These are phyloP conservation scores for Magnolia kwangsiensis DNA, from an alignment of 164 flowering plant species.

Conservation along the genomic window DNA sequence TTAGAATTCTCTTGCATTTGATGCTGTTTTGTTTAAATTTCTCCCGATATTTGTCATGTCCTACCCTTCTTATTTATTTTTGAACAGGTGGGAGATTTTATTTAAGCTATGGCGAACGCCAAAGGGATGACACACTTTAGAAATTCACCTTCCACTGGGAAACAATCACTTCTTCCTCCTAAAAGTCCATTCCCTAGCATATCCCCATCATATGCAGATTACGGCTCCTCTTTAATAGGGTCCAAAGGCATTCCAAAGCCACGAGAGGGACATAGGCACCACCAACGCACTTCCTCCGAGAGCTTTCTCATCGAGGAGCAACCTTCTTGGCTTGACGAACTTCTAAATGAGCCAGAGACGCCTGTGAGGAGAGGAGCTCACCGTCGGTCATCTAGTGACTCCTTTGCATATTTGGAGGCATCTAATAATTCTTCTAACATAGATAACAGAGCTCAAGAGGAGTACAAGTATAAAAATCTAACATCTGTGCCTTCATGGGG, in stretches of 20 bases:
- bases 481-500: slow-evolving; percentile 46
- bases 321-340: slow-evolving; percentile 94
- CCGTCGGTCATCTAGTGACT: slow-evolving; percentile 87
- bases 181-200: slow-evolving; percentile 71
- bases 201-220: slow-evolving; percentile 59
- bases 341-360: slow-evolving; percentile 86
- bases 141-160: slow-evolving; percentile 48
- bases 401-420: slow-evolving; percentile 72
- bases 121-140: slow-evolving; percentile 56
- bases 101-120: slow-evolving; percentile 51
- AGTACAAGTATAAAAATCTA: slow-evolving; percentile 33
- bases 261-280: slow-evolving; percentile 49
- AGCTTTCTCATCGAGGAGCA: slow-evolving; percentile 75
- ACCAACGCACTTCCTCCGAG: slow-evolving; percentile 86
- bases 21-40: background rate
- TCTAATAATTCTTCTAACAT: slow-evolving; percentile 34
- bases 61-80: background rate
- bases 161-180: slow-evolving; percentile 77
- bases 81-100: background rate
- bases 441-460: slow-evolving; percentile 44
- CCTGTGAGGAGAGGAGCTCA: slow-evolving; percentile 71
- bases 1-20: background rate
- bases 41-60: background rate
- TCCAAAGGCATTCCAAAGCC: slow-evolving; percentile 51
- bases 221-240: slow-evolving; percentile 42